Evolutionary conservation across 2,329 filamentous ascomycete species (phyloP).

Genomic region (Tothia fuscella): DNA sequence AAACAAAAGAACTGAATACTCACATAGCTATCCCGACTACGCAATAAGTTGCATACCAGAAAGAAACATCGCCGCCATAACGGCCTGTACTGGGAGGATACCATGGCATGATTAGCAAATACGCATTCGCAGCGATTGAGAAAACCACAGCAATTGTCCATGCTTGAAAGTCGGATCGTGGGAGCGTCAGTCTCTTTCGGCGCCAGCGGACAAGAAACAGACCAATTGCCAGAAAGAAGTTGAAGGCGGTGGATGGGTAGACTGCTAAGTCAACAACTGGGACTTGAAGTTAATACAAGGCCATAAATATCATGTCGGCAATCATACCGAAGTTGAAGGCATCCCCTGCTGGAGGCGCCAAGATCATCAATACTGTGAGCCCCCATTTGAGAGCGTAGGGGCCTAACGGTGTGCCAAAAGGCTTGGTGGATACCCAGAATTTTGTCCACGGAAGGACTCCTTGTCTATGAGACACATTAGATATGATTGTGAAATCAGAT

Average conservation of each 20-base stretch:
- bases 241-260: constrained; percentile 27
- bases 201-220: constrained; percentile 33
- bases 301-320: too few relatives aligned
- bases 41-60: constrained; percentile 62
- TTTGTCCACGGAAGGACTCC: constrained; percentile 53
- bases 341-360: constrained; percentile 55
- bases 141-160: constrained; percentile 23
- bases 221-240: constrained; percentile 23
- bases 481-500: too few relatives aligned
- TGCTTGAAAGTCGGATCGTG: constrained; percentile 30
- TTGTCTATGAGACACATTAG: too few relatives aligned
- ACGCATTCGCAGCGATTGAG: constrained; percentile 28
- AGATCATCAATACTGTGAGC: constrained; percentile 51
- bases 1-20: constrained; percentile 23
- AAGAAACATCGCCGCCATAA: constrained; percentile 53
- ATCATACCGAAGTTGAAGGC: constrained; percentile 51
- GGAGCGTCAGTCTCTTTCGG: constrained; percentile 23
- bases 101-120: constrained; percentile 32
- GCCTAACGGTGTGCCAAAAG: constrained; percentile 51
- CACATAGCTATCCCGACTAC: constrained; percentile 53
- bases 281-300: constrained; percentile 61
- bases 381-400: constrained; percentile 52
- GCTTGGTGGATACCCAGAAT: constrained; percentile 54
- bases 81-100: constrained; percentile 32
- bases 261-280: constrained; percentile 47